These are phyloP conservation scores for Aspergillus quadrilineatus DNA, from an alignment of 2,329 filamentous ascomycete species.

Conservation along the genomic window DNA sequence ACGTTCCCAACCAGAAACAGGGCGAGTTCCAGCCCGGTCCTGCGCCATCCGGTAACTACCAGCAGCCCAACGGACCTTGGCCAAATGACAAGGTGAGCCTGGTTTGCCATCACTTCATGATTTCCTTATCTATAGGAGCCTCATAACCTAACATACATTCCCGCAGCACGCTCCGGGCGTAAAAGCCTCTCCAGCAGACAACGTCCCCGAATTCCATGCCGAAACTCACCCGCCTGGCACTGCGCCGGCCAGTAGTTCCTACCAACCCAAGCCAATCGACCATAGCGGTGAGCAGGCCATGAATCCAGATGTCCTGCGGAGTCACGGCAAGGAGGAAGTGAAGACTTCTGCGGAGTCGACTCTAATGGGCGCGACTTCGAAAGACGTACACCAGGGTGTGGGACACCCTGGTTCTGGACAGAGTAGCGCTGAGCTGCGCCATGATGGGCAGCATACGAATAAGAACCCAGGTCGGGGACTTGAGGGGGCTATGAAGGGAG, in stretches of 20 bases:
- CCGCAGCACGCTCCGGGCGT: constrained; percentile 63
- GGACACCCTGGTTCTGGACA: constrained; percentile 54
- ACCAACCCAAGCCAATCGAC: constrained; percentile 43
- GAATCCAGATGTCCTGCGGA: constrained; percentile 40
- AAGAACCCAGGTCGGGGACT: constrained; percentile 43
- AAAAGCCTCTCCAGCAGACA: constrained; percentile 54
- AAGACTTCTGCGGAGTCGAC: constrained; percentile 48
- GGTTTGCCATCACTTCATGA: background rate
- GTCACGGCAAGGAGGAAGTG: constrained; percentile 42
- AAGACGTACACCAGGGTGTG: constrained; percentile 54
- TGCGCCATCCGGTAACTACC: background rate
- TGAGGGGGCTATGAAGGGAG: background rate
- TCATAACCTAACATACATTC: too few species aligned
- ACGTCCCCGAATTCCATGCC: constrained; percentile 64
- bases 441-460: constrained; percentile 45
- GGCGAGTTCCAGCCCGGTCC: constrained; percentile 8
- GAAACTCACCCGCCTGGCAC: constrained; percentile 62
- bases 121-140: too few species aligned
- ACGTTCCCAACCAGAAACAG: constrained; percentile 6
- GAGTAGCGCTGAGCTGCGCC: constrained; percentile 48
- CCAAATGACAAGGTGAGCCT: background rate
- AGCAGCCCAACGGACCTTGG: constrained; percentile 3
- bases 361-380: constrained; percentile 53
- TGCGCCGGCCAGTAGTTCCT: constrained; percentile 56
- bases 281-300: constrained; percentile 41